These are phyloP conservation scores for Neurospora africana DNA, from an alignment of 495 filamentous ascomycete species.

Conservation along the genomic window DNA sequence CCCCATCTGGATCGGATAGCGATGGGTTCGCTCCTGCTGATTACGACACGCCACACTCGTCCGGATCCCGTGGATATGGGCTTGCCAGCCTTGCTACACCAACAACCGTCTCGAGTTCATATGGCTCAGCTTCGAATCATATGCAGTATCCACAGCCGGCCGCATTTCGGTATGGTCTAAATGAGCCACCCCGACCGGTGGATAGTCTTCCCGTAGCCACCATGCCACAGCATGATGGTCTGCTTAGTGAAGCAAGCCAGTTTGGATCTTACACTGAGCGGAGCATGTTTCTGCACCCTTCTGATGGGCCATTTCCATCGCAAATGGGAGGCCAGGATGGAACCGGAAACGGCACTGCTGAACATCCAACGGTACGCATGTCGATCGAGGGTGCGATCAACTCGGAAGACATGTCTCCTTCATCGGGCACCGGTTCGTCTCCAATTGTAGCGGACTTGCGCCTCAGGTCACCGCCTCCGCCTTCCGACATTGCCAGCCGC, in stretches of 20 bases:
- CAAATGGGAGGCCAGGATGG: conserved; percentile 11
- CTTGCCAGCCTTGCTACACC: conserved; percentile 1
- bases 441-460: conserved; percentile 11
- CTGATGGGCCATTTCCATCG: conserved; percentile 13
- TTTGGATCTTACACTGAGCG: conserved; percentile 12
- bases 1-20: conserved; percentile 12
- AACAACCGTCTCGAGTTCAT: conserved; percentile 3
- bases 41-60: conserved; percentile 4
- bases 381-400: conserved; percentile 12
- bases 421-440: conserved; percentile 19
- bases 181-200: background rate
- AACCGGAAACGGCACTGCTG: background rate
- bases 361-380: conserved; percentile 5
- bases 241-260: conserved; percentile 3
- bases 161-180: conserved; percentile 7
- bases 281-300: conserved; percentile 14
- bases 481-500: conserved; percentile 36
- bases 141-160: conserved; percentile 8
- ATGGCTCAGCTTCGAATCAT: conserved; percentile 3
- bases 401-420: conserved; percentile 17
- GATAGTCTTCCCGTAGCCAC: conserved; percentile 4
- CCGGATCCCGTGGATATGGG: background rate
- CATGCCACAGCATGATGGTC: conserved; percentile 3
- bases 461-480: conserved; percentile 38
- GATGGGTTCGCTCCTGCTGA: conserved; percentile 11